phyloP scores from a whole-genome alignment of 164 flowering plant genomes.

The Saururus chinensis region DNA sequence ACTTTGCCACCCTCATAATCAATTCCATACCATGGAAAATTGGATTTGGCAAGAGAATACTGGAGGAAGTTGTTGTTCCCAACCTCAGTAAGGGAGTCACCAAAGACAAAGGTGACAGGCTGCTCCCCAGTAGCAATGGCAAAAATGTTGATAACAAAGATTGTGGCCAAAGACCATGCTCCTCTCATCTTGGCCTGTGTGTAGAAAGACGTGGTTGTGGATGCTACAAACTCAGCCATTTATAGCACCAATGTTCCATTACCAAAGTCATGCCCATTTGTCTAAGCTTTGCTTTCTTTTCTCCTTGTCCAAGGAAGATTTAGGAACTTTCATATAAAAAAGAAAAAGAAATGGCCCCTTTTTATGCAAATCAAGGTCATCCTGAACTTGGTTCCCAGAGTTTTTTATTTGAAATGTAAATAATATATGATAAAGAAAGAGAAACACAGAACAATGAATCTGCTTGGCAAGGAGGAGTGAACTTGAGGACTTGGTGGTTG shows the following conservation, averaged over 20 bases:
- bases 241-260: not conserved
- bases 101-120: constrained; percentile 49
- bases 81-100: constrained; percentile 73
- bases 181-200: constrained; percentile 9
- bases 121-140: constrained; percentile 1
- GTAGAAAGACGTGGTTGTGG: not conserved
- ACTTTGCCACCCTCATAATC: constrained; percentile 46
- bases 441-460: too few species aligned
- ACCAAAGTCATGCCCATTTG: constrained; percentile 1
- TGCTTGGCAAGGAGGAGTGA: too few species aligned
- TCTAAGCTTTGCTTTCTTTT: constrained; percentile 1
- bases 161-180: not conserved
- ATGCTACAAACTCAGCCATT: not conserved
- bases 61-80: constrained; percentile 73
- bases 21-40: constrained; percentile 63
- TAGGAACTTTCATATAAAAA: too few species aligned
- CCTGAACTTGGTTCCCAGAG: too few species aligned
- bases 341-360: not conserved
- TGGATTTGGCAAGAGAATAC: constrained; percentile 53
- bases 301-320: not conserved
- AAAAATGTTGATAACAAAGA: not conserved
- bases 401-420: too few species aligned
- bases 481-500: not conserved
- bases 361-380: too few species aligned
- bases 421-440: too few species aligned